Conservation (phyloP, 140 eudicot genomes). For the Erigeron philadelphicus region DNA sequence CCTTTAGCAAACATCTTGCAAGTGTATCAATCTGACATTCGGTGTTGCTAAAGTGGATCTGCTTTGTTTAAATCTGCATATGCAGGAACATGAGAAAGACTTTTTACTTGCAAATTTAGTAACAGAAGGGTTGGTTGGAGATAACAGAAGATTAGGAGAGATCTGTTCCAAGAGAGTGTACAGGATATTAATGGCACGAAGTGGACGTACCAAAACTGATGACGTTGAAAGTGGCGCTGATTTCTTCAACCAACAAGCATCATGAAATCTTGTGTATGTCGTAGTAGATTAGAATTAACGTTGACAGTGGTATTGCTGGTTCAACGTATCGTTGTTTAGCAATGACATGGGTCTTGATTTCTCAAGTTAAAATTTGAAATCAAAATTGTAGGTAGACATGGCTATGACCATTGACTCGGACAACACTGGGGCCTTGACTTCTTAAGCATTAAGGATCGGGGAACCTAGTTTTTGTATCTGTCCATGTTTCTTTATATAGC, state of each 20-base stretch:
- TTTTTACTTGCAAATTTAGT: constrained; percentile 70
- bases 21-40: not conserved
- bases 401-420: not conserved
- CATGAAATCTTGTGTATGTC: constrained; percentile 12
- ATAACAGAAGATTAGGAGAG: constrained; percentile 83
- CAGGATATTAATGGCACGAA: constrained; percentile 84
- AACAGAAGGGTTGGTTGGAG: constrained; percentile 69
- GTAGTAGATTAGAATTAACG: not conserved
- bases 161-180: constrained; percentile 93
- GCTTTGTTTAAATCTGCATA: not conserved
- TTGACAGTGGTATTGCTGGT: constrained; percentile 15
- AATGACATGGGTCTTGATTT: not conserved
- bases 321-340: constrained; percentile 19
- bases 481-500: too few species aligned
- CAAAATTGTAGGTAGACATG: not conserved
- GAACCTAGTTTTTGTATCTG: too few species aligned
- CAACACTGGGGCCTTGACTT: not conserved
- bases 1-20: too few species aligned
- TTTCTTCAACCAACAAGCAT: constrained; percentile 37
- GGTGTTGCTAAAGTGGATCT: not conserved
- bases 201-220: constrained; percentile 62
- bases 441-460: not conserved
- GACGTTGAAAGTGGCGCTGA: constrained; percentile 92
- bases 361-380: too few species aligned
- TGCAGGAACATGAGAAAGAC: constrained; percentile 81